Evolutionary conservation across 768 basidiomycete genomes (phyloP), one percentile per base, ranked within the genome.

Genomic region (Guyanaporus albipodus): DNA sequence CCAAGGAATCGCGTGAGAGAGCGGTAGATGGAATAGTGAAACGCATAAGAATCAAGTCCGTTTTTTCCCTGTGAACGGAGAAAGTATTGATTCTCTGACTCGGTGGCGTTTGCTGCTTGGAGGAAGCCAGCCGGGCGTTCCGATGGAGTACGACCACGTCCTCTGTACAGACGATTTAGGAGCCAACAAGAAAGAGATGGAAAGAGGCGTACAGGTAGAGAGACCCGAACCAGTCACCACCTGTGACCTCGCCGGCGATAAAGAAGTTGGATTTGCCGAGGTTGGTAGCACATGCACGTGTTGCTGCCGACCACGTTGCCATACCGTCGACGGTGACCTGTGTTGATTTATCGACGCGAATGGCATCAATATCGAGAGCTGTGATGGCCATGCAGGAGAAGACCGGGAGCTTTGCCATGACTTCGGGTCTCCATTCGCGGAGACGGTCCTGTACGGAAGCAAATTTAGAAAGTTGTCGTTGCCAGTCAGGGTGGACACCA

Each of bases 391-490:
- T 77, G 72, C 93, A 95, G 2, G 87, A 77, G 62, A 94, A 93
- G 26, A 71, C 69, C 50, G 82, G 72, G 40, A 96, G 80, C 67
- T 85, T 89, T 8, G 73, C 76, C 77, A 87, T 83, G 41, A 93
- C 91, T 2, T 71, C 60, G 0, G 89, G 81, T 19, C 81, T 78
- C 93, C 93, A 96, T 72, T 96, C 93, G 36, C 92, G 79, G 29
- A 95, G 80, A 77, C 93, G 89, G 65, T 96, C 93, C 62, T 96
- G 93, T 4, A 95, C 93, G 46, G 92, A 94, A 29, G 93, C 91
- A 66, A 95, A 95, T 62, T 96, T 96, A 55, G 91, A 81, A 18
- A 96, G 72, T 65, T 96, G 88, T 76, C 93, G 92, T 61, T 95
- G 80, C 87, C 83, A 92, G 70, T 91, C 86, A 36, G 87, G 89